A percentile compares a stretch with the other conserved stretches of the same genome.
Conservation (phyloP, 805 yeast species). For the Deakozyma indianensis region DNA sequence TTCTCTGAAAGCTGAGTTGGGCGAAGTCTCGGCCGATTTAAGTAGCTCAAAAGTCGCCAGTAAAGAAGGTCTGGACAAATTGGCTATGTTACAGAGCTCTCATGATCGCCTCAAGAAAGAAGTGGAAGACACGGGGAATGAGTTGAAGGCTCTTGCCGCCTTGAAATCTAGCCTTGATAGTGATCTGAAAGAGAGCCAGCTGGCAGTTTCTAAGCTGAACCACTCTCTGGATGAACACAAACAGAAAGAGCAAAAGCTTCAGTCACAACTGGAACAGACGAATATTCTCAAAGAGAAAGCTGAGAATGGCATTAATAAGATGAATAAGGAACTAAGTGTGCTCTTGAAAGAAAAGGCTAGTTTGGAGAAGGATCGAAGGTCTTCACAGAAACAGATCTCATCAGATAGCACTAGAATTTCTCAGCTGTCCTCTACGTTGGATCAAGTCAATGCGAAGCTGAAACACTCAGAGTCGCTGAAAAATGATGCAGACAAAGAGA, state of each 20-base stretch:
- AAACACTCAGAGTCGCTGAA: slow-evolving; percentile 6
- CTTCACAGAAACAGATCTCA: neutral
- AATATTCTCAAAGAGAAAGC: slow-evolving; percentile 43
- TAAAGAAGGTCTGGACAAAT: neutral
- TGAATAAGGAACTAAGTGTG: slow-evolving; percentile 69
- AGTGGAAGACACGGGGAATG: neutral
- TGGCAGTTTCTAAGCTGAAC: slow-evolving; percentile 21
- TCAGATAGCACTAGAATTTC: neutral
- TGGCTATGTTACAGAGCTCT: neutral
- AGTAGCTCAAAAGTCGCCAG: neutral
- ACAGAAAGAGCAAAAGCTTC: slow-evolving; percentile 19
- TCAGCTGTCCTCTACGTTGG: slow-evolving; percentile 6
- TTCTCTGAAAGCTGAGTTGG: slow-evolving; percentile 3
- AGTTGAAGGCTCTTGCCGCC: slow-evolving; percentile 2
- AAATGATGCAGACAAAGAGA: slow-evolving; percentile 11
- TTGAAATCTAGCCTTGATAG: slow-evolving; percentile 11
- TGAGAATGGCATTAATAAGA: slow-evolving; percentile 79
- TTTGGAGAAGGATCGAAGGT: slow-evolving; percentile 8
- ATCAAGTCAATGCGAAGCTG: slow-evolving; percentile 15
- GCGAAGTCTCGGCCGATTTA: neutral
- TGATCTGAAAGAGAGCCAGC: slow-evolving; percentile 12
- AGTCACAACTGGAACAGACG: slow-evolving; percentile 20
- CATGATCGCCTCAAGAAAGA: slow-evolving; percentile 1
- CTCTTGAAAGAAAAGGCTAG: slow-evolving; percentile 43
- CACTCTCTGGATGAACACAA: slow-evolving; percentile 19